These are phyloP conservation scores for Epichloe coenophiala DNA, from an alignment of 2,329 filamentous ascomycete genomes.

Conservation along the genomic window DNA sequence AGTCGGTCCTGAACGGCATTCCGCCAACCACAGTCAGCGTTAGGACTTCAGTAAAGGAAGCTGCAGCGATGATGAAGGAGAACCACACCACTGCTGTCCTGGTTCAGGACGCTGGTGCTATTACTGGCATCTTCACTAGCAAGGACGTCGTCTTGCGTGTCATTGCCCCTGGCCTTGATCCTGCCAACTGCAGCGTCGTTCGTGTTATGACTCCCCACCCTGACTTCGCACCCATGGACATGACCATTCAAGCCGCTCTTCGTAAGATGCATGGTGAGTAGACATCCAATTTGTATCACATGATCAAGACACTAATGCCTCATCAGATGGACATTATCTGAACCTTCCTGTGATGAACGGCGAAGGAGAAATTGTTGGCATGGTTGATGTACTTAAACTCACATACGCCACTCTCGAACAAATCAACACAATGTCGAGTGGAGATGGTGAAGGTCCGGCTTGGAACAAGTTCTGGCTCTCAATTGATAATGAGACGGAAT, in stretches of 20 bases:
- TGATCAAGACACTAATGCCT: slow-evolving; percentile 5
- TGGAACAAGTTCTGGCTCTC: slow-evolving; percentile 99
- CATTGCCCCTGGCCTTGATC: slow-evolving; percentile 91
- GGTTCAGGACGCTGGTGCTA: slow-evolving; percentile 91
- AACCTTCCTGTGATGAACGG: slow-evolving; percentile 99
- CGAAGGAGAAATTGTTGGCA: slow-evolving; percentile 90
- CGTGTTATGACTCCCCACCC: slow-evolving; percentile 98
- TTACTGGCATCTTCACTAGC: slow-evolving; percentile 98
- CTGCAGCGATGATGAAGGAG: slow-evolving; percentile 93
- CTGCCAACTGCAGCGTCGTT: slow-evolving; percentile 89
- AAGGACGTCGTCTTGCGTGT: slow-evolving; percentile 98
- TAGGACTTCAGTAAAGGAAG: slow-evolving; percentile 89
- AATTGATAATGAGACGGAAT: slow-evolving; percentile 87
- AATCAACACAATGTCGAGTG: slow-evolving; percentile 86
- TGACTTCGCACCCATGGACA: slow-evolving; percentile 95
- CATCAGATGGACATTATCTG: slow-evolving; percentile 84
- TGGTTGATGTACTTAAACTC: slow-evolving; percentile 97
- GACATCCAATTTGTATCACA: background rate
- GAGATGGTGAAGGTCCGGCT: slow-evolving; percentile 83
- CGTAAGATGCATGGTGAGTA: slow-evolving; percentile 94
- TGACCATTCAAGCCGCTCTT: slow-evolving; percentile 96
- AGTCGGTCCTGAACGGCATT: slow-evolving; percentile 82
- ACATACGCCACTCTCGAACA: slow-evolving; percentile 97
- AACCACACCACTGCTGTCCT: slow-evolving; percentile 94
- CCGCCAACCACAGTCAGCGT: slow-evolving; percentile 93